Evolutionary conservation across 2,329 filamentous ascomycete species (phyloP).

Genomic region (Septoria petroselini): DNA sequence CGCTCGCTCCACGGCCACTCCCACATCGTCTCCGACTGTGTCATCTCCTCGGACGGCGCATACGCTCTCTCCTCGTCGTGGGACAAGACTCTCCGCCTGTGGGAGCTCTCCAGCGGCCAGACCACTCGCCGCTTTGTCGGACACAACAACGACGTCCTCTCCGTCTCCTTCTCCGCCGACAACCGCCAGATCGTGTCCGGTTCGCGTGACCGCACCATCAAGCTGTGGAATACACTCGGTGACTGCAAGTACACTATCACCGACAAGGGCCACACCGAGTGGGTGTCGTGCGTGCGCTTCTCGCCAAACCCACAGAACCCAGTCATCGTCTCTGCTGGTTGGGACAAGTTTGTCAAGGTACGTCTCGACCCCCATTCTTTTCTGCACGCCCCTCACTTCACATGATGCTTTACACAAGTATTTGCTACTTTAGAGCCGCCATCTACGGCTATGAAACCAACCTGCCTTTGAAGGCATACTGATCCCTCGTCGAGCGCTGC

Average conservation of each 20-base stretch:
- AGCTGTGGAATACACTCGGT: conserved; percentile 99
- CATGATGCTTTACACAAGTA: conserved; percentile 93
- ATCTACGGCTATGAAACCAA: conserved; percentile 83
- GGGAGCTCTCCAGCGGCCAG: conserved; percentile 95
- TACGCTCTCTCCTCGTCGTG: conserved; percentile 98
- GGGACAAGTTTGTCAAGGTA: conserved; percentile 99
- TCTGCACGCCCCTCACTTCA: conserved; percentile 43
- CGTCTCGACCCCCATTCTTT: conserved; percentile 43
- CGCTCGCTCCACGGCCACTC: conserved; percentile 98
- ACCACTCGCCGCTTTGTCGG: conserved; percentile 98
- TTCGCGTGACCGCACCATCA: conserved; percentile 97
- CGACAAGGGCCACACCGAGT: conserved; percentile 99
- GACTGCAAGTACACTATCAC: conserved; percentile 99
- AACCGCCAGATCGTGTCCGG: conserved; percentile 99
- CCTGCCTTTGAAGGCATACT: conserved; percentile 76
- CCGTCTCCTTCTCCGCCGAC: conserved; percentile 99
- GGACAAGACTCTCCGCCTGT: conserved; percentile 99
- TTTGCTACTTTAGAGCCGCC: conserved; percentile 99
- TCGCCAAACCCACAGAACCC: conserved; percentile 99
- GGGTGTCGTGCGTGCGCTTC: conserved; percentile 99
- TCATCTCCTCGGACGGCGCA: conserved; percentile 98
- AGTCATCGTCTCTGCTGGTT: conserved; percentile 96
- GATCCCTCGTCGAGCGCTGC: conserved; percentile 48
- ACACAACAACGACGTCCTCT: conserved; percentile 99
- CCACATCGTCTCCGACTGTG: conserved; percentile 99